Conservation (phyloP, 768 basidiomycete species). For the Suillus luteus region DNA sequence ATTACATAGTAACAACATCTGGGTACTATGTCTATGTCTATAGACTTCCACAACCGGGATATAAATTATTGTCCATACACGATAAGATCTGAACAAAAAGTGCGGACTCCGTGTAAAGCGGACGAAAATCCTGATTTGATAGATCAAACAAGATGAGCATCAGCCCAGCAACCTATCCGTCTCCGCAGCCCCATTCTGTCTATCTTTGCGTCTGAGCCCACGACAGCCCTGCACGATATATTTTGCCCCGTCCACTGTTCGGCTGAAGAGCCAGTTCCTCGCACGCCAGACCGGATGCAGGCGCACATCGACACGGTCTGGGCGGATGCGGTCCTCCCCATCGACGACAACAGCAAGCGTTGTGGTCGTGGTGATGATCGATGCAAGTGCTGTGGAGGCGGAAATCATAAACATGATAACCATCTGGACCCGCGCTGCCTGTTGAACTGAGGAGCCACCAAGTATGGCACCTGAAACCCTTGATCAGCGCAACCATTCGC, state of each 20-base stretch:
- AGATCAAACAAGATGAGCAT: background rate
- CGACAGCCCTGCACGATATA: conserved; percentile 8
- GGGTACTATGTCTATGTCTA: background rate
- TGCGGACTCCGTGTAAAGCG: no score
- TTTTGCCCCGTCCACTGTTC: conserved; percentile 20
- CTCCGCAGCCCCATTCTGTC: background rate
- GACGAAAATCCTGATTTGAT: background rate
- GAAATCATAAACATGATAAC: conserved; percentile 95
- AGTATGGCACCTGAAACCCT: conserved; percentile 95
- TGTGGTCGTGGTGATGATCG: conserved; percentile 62
- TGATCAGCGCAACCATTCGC: background rate
- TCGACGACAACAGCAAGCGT: conserved; percentile 69
- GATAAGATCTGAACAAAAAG: background rate
- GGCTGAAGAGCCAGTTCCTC: conserved; percentile 32
- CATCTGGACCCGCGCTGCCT: conserved; percentile 87
- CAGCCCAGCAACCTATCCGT: conserved; percentile 23
- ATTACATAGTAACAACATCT: background rate
- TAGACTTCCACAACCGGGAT: background rate
- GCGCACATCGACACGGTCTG: conserved; percentile 55
- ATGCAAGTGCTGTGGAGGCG: conserved; percentile 70
- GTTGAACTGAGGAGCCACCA: conserved; percentile 80
- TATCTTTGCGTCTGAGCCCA: conserved; percentile 11
- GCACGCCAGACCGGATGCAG: conserved; percentile 37
- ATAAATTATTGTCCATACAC: background rate
- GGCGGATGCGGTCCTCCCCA: conserved; percentile 59